Percentiles rank a stretch among this genome's conserved stretches.
phyloP scores from a whole-genome alignment of 2,329 filamentous ascomycete species.

The Fusarium napiforme region DNA sequence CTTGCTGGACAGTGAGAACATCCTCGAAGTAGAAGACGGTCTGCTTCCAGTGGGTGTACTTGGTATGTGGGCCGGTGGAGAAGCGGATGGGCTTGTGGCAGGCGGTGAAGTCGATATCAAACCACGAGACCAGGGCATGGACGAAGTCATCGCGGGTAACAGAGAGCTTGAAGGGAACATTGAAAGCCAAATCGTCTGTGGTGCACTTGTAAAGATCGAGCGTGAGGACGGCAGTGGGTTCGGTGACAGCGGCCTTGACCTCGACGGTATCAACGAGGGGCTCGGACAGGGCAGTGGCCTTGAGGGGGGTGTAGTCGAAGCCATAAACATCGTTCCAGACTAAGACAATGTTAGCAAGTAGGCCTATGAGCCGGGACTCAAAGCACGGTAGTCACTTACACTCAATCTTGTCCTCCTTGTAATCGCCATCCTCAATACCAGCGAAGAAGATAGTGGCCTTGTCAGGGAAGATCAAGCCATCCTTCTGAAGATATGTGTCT shows the following conservation, averaged over 20 bases:
- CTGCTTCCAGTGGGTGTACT: conserved; percentile 99
- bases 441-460: conserved; percentile 98
- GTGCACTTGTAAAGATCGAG: conserved; percentile 95
- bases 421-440: conserved; percentile 97
- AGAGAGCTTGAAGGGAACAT: conserved; percentile 77
- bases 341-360: conserved; percentile 51
- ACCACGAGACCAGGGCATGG: conserved; percentile 97
- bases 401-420: conserved; percentile 99
- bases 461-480: conserved; percentile 96
- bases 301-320: conserved; percentile 95
- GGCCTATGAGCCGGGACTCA: background rate
- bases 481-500: conserved; percentile 87
- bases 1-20: conserved; percentile 89
- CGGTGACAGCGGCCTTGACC: conserved; percentile 95
- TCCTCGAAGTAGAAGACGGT: conserved; percentile 98
- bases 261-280: conserved; percentile 98
- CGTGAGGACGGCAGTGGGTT: conserved; percentile 84
- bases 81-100: conserved; percentile 99
- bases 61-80: conserved; percentile 96
- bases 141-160: conserved; percentile 92
- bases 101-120: conserved; percentile 97
- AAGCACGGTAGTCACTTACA: conserved; percentile 70
- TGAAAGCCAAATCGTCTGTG: conserved; percentile 84
- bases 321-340: conserved; percentile 99
- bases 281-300: conserved; percentile 91